A percentile compares a stretch with the other conserved stretches of the same genome.
Evolutionary conservation across 257 asterid genomes (phyloP).

Genomic region (Penstemon barbatus): DNA sequence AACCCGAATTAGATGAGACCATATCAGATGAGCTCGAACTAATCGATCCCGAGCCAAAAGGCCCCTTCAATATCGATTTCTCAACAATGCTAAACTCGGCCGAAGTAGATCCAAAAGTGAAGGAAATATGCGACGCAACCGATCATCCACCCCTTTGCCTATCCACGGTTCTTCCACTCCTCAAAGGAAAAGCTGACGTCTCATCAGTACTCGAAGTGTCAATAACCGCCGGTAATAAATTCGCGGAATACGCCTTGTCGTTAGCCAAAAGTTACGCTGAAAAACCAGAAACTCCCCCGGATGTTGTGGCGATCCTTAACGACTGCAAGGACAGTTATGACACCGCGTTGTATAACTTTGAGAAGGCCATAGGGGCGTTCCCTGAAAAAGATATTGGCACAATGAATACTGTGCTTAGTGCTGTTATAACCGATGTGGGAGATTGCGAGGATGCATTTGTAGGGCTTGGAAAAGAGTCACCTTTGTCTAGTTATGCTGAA

Average conservation of each 20-base stretch:
- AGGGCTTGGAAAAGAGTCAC: slow-evolving; percentile 20
- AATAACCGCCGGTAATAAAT: slow-evolving; percentile 23
- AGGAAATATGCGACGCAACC: slow-evolving; percentile 37
- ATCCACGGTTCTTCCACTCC: slow-evolving; percentile 30
- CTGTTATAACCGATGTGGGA: slow-evolving; percentile 41
- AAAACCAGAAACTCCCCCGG: slow-evolving; percentile 24
- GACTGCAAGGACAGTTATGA: slow-evolving; percentile 35
- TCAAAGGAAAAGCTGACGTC: slow-evolving; percentile 33
- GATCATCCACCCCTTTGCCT: slow-evolving; percentile 43
- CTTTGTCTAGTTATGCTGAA: slow-evolving; percentile 19
- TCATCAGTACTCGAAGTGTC: slow-evolving; percentile 33
- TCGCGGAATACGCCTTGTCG: slow-evolving; percentile 22
- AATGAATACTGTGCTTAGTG: slow-evolving; percentile 51
- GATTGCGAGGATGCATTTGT: slow-evolving; percentile 46
- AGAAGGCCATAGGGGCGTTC: slow-evolving; percentile 34
- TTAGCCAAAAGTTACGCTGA: slow-evolving; percentile 24
- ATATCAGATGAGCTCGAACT: too few relatives aligned
- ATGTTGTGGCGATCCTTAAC: slow-evolving; percentile 18
- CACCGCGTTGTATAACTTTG: slow-evolving; percentile 27
- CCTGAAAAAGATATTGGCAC: slow-evolving; percentile 38
- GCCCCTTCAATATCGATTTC: slow-evolving; percentile 4
- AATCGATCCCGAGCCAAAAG: background rate
- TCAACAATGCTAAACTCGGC: slow-evolving; percentile 20
- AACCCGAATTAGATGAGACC: background rate
- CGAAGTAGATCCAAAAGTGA: slow-evolving; percentile 24